Base-by-base conservation (phyloP, 441 rosid species). In the Flueggea neowawraea region DNA sequence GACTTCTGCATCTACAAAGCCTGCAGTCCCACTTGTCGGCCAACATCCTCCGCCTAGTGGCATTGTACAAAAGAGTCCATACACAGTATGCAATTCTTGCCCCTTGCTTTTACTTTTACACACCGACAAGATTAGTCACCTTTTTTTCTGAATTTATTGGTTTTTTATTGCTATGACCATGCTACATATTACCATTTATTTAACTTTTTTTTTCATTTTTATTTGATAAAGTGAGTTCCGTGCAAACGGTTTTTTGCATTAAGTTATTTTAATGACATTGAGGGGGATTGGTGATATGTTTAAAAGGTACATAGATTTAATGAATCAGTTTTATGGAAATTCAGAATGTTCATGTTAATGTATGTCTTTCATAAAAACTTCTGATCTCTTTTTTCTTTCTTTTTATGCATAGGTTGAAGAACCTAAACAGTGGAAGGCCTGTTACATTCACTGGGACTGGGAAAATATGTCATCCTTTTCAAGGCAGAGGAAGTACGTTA, bases 401-500 rank as follows among this genome's bases (percentile, higher is more conserved):
- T 51, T 57, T 65, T 15, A 28, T 52, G 48, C 51, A 54, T 68
- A 86, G 96, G 76, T 45, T 71, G 93, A 82, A 72, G 95, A 86
- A 69, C 85, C 64, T 33, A 74, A 61, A 80, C 91, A 51, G 85
- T 92, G 76, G 94, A 85, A 65, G 70, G 84, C 66, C 75, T 92
- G 68, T 66, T 92, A 62, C 71, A 84, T 64, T 81, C 94, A 16
- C 70, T 92, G 52, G 96, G 94, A 63, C 74, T 92, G 75, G 91
- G 82, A 63, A 89, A 80, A 81, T 92, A 86, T 76, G 80, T 75
- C 45, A 74, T 82, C 71, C 66, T 52, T 65, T 88, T 92, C 68
- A 87, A 89, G 88, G 86, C 86, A 51, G 98, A 92, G 78, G 95
- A 89, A 78, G 98, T 92, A 81, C 44, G 95, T 71, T 68, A 36